Conservation (phyloP, 495 filamentous ascomycete genomes). For the Xylaria venustula region DNA sequence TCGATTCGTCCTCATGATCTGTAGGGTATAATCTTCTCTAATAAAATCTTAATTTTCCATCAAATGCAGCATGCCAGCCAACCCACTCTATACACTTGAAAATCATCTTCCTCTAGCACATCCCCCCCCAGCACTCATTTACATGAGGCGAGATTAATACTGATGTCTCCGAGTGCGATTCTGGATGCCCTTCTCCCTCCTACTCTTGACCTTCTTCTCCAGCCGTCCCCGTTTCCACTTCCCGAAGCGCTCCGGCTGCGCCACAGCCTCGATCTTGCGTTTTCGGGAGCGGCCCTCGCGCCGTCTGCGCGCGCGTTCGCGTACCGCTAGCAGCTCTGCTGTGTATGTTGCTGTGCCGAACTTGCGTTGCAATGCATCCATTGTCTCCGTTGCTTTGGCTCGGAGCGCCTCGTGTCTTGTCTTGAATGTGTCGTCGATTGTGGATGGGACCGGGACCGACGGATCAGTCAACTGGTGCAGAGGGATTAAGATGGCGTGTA, state of each 20-base stretch:
- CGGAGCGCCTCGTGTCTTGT: conserved; percentile 65
- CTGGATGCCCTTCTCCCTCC: conserved; percentile 71
- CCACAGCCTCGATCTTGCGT: conserved; percentile 80
- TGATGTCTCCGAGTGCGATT: conserved; percentile 70
- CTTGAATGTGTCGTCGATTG: conserved; percentile 64
- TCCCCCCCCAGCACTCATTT: not conserved
- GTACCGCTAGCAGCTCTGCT: conserved; percentile 62
- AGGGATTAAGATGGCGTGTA: conserved; percentile 70
- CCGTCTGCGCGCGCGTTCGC: conserved; percentile 63
- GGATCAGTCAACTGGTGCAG: conserved; percentile 82
- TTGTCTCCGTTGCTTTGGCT: conserved; percentile 65
- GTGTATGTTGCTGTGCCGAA: conserved; percentile 80
- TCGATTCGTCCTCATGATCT: not conserved
- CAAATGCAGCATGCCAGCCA: no score
- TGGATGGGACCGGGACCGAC: conserved; percentile 65
- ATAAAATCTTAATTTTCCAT: not conserved
- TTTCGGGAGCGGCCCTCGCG: conserved; percentile 74
- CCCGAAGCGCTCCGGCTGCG: conserved; percentile 73
- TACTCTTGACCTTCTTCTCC: conserved; percentile 78
- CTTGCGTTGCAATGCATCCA: conserved; percentile 75
- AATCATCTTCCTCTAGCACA: not conserved
- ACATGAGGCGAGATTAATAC: conserved; percentile 13
- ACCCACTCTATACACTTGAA: not conserved
- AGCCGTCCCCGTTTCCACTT: conserved; percentile 80
- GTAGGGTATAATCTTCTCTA: conserved; percentile 4